Conservation (phyloP, 345 rosid species). For the Eucalyptus curtisii region DNA sequence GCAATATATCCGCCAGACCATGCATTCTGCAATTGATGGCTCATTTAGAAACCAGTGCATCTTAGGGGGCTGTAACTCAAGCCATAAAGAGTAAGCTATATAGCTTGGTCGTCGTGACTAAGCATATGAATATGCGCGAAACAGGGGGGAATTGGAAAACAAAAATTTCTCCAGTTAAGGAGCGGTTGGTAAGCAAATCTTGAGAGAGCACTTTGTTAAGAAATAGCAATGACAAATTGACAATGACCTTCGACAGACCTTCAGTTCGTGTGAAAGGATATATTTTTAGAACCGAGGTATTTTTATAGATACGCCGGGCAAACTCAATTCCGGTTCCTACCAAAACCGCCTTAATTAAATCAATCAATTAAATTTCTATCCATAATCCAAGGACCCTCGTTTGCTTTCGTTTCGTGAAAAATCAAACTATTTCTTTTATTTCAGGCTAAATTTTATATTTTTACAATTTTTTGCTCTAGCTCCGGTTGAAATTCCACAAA, state of each 20-base stretch:
- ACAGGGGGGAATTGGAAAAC: not conserved
- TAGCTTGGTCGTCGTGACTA: not conserved
- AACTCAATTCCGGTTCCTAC: not conserved
- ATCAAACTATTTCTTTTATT: too few species aligned
- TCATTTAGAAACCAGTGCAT: not conserved
- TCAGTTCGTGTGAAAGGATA: not conserved
- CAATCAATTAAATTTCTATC: not conserved
- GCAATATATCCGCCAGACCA: slow-evolving; percentile 96
- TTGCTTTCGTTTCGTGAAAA: too few species aligned
- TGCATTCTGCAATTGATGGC: slow-evolving; percentile 46
- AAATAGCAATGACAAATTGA: not conserved
- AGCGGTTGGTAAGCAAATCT: not conserved
- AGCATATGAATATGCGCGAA: not conserved
- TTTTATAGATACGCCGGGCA: not conserved
- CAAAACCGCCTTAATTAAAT: not conserved
- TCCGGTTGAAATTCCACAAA: rapidly evolving
- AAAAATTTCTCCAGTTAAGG: not conserved
- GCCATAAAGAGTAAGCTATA: not conserved
- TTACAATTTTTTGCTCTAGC: not conserved
- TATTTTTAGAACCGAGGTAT: not conserved
- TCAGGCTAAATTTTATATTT: not conserved
- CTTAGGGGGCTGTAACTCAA: not conserved
- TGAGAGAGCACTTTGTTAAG: not conserved
- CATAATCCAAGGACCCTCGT: too few species aligned
- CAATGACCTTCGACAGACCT: not conserved